Conservation (phyloP, 139 green algal genomes). For the Haematococcus sp. region DNA sequence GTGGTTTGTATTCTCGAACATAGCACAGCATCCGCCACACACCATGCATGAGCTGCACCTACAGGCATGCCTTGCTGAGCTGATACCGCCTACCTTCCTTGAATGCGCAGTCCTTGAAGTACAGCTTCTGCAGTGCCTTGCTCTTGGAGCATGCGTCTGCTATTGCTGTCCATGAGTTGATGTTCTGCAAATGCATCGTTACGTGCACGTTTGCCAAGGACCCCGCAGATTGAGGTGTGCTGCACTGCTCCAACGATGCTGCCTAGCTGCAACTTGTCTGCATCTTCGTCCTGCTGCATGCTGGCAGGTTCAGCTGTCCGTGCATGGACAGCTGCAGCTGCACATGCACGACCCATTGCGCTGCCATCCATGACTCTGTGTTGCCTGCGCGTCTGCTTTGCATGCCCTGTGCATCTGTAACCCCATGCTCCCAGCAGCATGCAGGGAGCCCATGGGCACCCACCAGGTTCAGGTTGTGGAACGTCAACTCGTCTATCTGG, state of each 20-base stretch:
- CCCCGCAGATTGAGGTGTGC: no score
- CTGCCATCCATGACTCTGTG: background rate
- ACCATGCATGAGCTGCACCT: no score
- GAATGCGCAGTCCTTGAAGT: slow-evolving; percentile 47
- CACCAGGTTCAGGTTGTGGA: slow-evolving; percentile 41
- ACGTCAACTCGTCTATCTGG: slow-evolving; percentile 28
- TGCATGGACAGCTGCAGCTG: no score
- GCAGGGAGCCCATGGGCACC: slow-evolving; percentile 6
- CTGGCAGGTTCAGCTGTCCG: no score
- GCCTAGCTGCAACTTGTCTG: no score
- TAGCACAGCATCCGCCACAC: no score
- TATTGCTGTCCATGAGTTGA: slow-evolving; percentile 53
- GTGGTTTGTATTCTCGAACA: no score
- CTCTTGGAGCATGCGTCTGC: slow-evolving; percentile 44
- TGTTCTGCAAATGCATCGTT: slow-evolving; percentile 22
- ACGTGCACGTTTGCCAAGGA: no score
- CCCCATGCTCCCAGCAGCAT: slow-evolving; percentile 44
- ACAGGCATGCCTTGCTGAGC: no score
- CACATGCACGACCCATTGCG: background rate
- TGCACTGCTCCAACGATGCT: no score
- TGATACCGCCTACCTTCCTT: slow-evolving; percentile 9
- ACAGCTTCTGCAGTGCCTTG: slow-evolving; percentile 31
- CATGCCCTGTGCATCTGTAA: background rate
- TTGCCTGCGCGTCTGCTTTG: slow-evolving; percentile 1
- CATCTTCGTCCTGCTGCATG: no score